Conservation (phyloP, 176 grass and related monocot species). For the Carex myosuroides region DNA sequence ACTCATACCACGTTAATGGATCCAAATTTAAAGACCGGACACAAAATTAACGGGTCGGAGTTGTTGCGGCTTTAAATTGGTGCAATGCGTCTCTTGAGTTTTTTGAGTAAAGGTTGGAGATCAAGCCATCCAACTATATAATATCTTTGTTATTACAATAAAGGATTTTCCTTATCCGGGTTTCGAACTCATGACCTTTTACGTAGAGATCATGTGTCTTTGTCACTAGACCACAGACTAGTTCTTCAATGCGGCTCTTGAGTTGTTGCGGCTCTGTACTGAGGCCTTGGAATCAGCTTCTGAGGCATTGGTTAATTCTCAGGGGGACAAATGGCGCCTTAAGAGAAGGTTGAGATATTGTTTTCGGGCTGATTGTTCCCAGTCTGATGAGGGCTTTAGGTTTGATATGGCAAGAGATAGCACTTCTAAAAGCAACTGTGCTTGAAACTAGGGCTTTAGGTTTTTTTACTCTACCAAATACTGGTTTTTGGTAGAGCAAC, state of each 20-base stretch:
- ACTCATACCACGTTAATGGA: not conserved
- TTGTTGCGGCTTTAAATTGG: not conserved
- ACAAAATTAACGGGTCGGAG: not conserved
- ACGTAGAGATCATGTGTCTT: no score
- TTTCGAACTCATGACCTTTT: no score
- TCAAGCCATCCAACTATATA: conserved; percentile 22
- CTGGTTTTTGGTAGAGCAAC: not conserved
- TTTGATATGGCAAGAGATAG: conserved; percentile 90
- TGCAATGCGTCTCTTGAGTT: no score
- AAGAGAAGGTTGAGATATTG: conserved; percentile 23
- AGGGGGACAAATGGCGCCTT: conserved; percentile 59
- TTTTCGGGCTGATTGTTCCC: conserved; percentile 42
- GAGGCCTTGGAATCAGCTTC: conserved; percentile 66
- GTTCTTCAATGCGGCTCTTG: conserved; percentile 43
- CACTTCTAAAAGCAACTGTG: conserved; percentile 81
- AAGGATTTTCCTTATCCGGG: no score
- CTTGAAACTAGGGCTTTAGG: conserved; percentile 58
- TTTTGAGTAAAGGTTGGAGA: not conserved
- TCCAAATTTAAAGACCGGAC: not conserved
- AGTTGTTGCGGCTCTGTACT: conserved; percentile 60
- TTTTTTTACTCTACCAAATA: not conserved
- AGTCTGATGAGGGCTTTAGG: conserved; percentile 41
- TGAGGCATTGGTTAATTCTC: conserved; percentile 58
- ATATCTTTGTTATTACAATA: no score
- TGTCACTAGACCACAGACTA: no score